Evolutionary conservation across 148 eudicot genomes (phyloP).

Genomic region (Euryodendron excelsum): DNA sequence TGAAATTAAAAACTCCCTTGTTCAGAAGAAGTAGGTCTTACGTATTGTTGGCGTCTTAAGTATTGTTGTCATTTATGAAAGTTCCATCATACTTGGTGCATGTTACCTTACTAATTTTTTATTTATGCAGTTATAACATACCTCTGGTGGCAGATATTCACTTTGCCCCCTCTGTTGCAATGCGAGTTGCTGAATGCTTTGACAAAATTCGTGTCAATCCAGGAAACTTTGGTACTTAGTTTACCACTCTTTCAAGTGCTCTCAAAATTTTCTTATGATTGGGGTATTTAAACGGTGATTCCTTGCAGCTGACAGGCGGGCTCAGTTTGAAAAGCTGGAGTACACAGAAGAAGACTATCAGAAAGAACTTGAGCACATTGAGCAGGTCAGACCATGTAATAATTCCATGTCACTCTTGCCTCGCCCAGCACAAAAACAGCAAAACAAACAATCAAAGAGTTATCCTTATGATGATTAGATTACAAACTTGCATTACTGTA

Average conservation of each 20-base stretch:
- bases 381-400: conserved; percentile 43
- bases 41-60: conserved; percentile 18
- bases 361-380: conserved; percentile 89
- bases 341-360: conserved; percentile 92
- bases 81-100: neutral
- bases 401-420: conserved; percentile 2
- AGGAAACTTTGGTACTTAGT: conserved; percentile 80
- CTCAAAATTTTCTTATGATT: conserved; percentile 11
- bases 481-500: neutral
- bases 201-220: conserved; percentile 99
- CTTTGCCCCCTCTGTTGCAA: conserved; percentile 91
- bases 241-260: conserved; percentile 11
- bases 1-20: conserved; percentile 87
- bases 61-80: conserved; percentile 6
- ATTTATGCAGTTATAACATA: conserved; percentile 73
- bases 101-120: conserved; percentile 13
- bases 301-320: conserved; percentile 93
- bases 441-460: too few relatives aligned
- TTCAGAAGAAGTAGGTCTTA: conserved; percentile 80
- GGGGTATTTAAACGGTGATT: neutral
- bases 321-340: conserved; percentile 90
- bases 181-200: conserved; percentile 96
- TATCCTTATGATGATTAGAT: neutral
- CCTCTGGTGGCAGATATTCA: conserved; percentile 98
- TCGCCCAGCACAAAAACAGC: neutral